Evolutionary conservation across 2,329 filamentous ascomycete species (phyloP), one percentile per base, ranked within the genome.

Genomic region (Sordariomycetes sp.): DNA sequence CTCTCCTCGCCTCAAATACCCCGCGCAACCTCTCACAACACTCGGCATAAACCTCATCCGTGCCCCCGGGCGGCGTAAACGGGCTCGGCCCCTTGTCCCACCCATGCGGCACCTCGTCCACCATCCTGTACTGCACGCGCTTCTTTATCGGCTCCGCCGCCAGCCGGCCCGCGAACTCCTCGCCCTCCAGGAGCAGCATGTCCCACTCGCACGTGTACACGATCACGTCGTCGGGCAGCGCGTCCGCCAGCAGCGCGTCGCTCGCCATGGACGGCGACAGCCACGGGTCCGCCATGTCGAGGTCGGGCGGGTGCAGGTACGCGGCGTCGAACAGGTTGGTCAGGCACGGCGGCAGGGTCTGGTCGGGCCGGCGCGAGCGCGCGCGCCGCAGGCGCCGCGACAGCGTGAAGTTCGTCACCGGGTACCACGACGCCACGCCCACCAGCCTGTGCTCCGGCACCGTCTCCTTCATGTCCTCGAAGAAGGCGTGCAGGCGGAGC

Each of bases 181-280:
- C 48, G 11, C 55, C 82, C 65, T 86, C 83, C 1, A 71, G 72
- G 11, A 83, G 74, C n/a, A 86, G 68, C 81, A 86, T 86, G 66
- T 86, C 82, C 67, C 78, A 81, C 70, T 87, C 83, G 69, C 83
- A 87, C 2, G 84, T 77, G 63, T 80, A 82, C 50, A 86, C 70
- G 20, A 85, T 73, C 2, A 86, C 68, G 20, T 57, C 46, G 18
- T 79, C 77, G 0, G 77, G 72, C 2, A 85, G 76, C 61, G 83
- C 77, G 0, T 76, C 68, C 59, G 83, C 82, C 8, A 81, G 74
- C 18, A 57, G 11, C 48, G 52, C 32, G 34, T 57, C 46, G 18
- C 46, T 14, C 32, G 55, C 55, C 20, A 24, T 12, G 3, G 76
- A 79, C 0, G 84, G 84, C 0, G 81, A 85, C 3, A 87, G 71